A percentile compares a stretch with the other conserved stretches of the same genome.
Evolutionary conservation across 176 grass and related monocot genomes (phyloP).

Genomic region (Oryza glumipatula): DNA sequence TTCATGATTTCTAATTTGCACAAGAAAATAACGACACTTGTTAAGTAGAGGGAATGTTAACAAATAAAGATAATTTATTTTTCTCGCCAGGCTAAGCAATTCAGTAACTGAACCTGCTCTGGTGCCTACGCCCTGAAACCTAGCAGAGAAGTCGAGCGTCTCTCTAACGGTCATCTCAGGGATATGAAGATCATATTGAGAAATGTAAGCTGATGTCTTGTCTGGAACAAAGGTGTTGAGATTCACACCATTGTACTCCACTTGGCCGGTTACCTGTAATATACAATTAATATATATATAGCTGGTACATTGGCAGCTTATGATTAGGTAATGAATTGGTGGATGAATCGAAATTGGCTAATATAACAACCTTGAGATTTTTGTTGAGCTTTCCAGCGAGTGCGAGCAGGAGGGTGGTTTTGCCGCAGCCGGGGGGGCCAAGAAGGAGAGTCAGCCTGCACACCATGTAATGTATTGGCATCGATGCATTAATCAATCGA

Average conservation of each 20-base stretch:
- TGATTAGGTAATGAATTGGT: no score
- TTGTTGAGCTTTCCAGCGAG: constrained; percentile 68
- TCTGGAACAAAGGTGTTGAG: constrained; percentile 68
- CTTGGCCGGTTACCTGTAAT: constrained; percentile 57
- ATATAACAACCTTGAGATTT: constrained; percentile 54
- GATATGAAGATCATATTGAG: constrained; percentile 67
- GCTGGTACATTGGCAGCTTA: no score
- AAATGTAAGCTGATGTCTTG: constrained; percentile 72
- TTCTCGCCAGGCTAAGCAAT: not conserved
- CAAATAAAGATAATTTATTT: not conserved
- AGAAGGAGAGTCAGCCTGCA: constrained; percentile 84
- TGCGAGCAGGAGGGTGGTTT: constrained; percentile 50
- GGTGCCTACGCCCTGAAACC: constrained; percentile 50
- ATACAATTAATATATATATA: no score
- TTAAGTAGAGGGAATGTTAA: not conserved
- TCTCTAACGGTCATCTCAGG: constrained; percentile 85
- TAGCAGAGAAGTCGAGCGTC: constrained; percentile 78
- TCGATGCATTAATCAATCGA: no score
- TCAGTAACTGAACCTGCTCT: constrained; percentile 13
- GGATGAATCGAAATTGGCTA: no score
- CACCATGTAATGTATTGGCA: no score
- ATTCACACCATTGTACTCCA: constrained; percentile 63
- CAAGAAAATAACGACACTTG: not conserved
- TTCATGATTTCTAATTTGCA: constrained; percentile 48
- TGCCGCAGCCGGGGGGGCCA: constrained; percentile 40